Percentiles rank a stretch among this genome's conserved stretches.
phyloP scores from a whole-genome alignment of 179 eudicot genomes.

The Dionaea muscipula region DNA sequence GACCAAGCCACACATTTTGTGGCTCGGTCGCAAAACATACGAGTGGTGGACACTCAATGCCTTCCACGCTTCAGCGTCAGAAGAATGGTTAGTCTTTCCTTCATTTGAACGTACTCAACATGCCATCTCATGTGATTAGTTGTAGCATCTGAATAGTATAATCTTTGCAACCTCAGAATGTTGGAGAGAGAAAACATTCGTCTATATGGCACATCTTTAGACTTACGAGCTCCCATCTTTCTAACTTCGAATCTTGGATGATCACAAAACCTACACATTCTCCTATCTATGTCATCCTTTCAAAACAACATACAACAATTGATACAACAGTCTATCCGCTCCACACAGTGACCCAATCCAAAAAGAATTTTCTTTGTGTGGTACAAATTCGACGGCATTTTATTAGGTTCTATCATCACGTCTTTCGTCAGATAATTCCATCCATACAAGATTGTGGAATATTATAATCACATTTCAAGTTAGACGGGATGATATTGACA shows the following conservation, averaged over 20 bases:
- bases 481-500: too few relatives aligned
- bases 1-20: too few relatives aligned
- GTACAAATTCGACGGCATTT: neutral
- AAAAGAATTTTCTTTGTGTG: neutral
- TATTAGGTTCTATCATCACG: too few relatives aligned
- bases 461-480: too few relatives aligned
- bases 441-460: too few relatives aligned
- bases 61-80: neutral
- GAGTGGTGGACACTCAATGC: neutral
- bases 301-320: too few relatives aligned
- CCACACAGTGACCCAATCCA: neutral
- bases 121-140: neutral
- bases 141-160: neutral
- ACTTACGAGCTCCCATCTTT: neutral
- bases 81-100: neutral
- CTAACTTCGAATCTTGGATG: neutral
- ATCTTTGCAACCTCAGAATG: neutral
- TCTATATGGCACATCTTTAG: neutral
- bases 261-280: neutral
- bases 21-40: neutral
- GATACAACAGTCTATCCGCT: neutral
- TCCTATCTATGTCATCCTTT: neutral
- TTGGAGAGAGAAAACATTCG: neutral
- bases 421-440: too few relatives aligned
- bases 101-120: slow-evolving; percentile 1